Evolutionary conservation across 768 basidiomycete species (phyloP).

Genomic region (Lactarius hengduanensis): DNA sequence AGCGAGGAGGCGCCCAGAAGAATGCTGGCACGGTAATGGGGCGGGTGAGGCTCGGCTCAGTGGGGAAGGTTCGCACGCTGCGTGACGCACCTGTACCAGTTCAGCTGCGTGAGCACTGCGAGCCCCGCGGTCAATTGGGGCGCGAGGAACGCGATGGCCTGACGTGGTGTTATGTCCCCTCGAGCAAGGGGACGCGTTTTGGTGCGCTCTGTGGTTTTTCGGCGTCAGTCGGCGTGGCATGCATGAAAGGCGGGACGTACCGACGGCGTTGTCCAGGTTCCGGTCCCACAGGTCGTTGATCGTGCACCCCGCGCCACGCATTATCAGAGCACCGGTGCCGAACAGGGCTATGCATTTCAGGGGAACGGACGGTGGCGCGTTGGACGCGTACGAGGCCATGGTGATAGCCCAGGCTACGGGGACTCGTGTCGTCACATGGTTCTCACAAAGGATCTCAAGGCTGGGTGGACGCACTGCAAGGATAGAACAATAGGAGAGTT

Average conservation of each 20-base stretch:
- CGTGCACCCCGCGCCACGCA: constrained; percentile 98
- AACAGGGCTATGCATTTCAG: constrained; percentile 80
- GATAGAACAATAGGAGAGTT: constrained; percentile 86
- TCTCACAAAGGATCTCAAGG: background rate
- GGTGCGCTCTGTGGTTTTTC: constrained; percentile 66
- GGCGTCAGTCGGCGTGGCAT: background rate
- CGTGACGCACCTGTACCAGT: constrained; percentile 82
- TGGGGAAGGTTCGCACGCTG: background rate
- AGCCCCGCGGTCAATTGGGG: constrained; percentile 80
- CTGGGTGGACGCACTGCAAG: constrained; percentile 70
- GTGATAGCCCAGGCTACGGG: constrained; percentile 94
- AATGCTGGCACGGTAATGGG: constrained; percentile 73
- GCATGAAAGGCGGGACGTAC: constrained; percentile 44
- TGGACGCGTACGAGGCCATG: constrained; percentile 85
- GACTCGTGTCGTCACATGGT: background rate
- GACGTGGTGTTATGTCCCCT: constrained; percentile 71
- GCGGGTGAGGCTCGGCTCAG: background rate
- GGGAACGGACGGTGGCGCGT: constrained; percentile 64
- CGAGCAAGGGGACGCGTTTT: constrained; percentile 82
- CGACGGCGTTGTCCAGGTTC: constrained; percentile 87
- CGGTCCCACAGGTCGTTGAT: constrained; percentile 99
- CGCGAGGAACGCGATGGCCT: constrained; percentile 81
- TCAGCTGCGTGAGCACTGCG: constrained; percentile 84
- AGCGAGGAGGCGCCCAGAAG: constrained; percentile 89
- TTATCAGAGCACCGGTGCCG: constrained; percentile 85